These are phyloP conservation scores for Moesziomyces antarcticus DNA, from an alignment of 1,284 basidiomycete species.

Conservation along the genomic window DNA sequence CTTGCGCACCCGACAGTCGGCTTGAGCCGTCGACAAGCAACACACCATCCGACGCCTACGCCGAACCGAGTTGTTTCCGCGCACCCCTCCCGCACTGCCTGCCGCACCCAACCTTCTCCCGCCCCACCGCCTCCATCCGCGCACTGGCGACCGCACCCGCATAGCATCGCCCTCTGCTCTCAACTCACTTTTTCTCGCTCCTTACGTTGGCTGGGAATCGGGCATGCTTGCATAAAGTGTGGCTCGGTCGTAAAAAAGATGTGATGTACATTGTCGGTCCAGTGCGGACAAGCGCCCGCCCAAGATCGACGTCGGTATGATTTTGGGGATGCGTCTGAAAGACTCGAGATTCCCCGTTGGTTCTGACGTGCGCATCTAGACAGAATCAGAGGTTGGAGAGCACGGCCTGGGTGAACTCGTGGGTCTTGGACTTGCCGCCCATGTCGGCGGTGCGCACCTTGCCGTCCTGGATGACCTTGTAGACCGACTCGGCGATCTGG, in stretches of 20 bases:
- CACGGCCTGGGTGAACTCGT: slow-evolving; percentile 67
- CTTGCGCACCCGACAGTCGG: no score
- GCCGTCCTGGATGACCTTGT: slow-evolving; percentile 89
- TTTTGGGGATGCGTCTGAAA: not conserved
- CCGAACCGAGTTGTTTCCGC: slow-evolving; percentile 31
- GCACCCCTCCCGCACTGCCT: slow-evolving; percentile 25
- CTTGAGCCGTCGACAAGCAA: no score
- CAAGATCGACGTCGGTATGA: slow-evolving; percentile 17
- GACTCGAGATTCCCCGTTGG: not conserved
- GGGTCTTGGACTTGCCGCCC: slow-evolving; percentile 74
- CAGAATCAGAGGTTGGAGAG: slow-evolving; percentile 56
- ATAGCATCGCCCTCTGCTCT: not conserved
- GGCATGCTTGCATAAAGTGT: slow-evolving; percentile 33
- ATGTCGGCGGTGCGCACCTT: slow-evolving; percentile 94
- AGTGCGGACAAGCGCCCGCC: not conserved
- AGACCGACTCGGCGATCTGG: slow-evolving; percentile 90
- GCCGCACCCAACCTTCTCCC: slow-evolving; percentile 18
- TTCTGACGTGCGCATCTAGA: not conserved
- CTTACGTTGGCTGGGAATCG: slow-evolving; percentile 16
- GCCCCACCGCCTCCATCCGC: not conserved
- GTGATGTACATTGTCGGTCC: slow-evolving; percentile 36
- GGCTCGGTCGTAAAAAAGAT: slow-evolving; percentile 16
- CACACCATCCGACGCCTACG: slow-evolving; percentile 7
- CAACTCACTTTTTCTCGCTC: no score
- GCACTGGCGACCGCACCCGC: not conserved